phyloP scores from a whole-genome alignment of 345 rosid genomes.

The Carallia brachiata region DNA sequence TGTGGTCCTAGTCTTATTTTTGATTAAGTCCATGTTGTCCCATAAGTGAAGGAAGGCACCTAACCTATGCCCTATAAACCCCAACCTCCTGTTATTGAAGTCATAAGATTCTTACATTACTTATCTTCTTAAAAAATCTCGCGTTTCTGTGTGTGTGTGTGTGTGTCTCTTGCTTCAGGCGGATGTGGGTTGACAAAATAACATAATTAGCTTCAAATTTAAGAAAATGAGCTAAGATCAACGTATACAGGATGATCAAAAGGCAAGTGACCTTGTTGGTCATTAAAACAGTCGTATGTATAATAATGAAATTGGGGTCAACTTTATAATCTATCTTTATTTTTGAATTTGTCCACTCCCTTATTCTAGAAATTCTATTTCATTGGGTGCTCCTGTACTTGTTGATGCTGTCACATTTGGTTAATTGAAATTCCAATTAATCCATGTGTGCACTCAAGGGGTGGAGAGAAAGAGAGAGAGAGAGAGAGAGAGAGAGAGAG shows the following conservation, averaged over 20 bases:
- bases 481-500: background rate
- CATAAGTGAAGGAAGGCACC: conserved; percentile 12
- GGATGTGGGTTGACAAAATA: background rate
- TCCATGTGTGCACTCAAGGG: too few species aligned
- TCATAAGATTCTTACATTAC: too few species aligned
- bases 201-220: too few species aligned
- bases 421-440: too few species aligned
- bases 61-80: background rate
- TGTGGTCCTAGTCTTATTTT: conserved; percentile 7
- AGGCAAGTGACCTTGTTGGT: background rate
- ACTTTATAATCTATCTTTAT: conserved; percentile 39
- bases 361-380: conserved; percentile 12
- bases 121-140: too few species aligned
- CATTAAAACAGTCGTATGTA: conserved; percentile 12
- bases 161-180: background rate
- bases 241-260: too few species aligned
- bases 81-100: background rate
- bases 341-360: conserved; percentile 28
- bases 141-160: too few species aligned
- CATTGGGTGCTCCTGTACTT: background rate
- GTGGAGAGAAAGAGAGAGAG: too few species aligned
- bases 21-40: conserved; percentile 7
- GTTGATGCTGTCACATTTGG: background rate
- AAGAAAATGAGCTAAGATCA: conserved; percentile 26
- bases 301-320: conserved; percentile 26